Conservation (phyloP, 2,329 filamentous ascomycete genomes). For the Podosphaera fusca region DNA sequence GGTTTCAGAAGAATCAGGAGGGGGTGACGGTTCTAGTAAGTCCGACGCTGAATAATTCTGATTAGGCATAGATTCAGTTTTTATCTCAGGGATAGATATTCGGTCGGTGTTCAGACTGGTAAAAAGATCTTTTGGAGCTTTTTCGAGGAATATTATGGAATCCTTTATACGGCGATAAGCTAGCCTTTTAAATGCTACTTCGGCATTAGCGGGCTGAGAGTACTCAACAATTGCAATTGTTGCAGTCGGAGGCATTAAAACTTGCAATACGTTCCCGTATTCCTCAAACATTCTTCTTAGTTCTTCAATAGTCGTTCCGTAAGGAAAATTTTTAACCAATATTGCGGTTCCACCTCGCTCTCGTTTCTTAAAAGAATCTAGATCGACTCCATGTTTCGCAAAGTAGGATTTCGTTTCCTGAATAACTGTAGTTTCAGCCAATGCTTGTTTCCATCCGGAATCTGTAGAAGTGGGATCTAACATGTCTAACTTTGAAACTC, state of each 20-base stretch:
- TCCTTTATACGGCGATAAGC: conserved; percentile 83
- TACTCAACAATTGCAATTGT: conserved; percentile 92
- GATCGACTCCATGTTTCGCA: conserved; percentile 62
- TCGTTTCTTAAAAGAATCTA: conserved; percentile 72
- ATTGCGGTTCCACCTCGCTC: conserved; percentile 72
- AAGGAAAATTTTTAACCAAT: conserved; percentile 85
- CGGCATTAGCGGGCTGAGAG: conserved; percentile 52
- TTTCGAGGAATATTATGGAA: conserved; percentile 79
- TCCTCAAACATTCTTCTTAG: conserved; percentile 27
- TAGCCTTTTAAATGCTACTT: conserved; percentile 60
- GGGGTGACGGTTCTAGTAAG: conserved; percentile 35
- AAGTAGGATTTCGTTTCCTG: conserved; percentile 94
- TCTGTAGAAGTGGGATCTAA: conserved; percentile 90
- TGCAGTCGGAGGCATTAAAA: conserved; percentile 79
- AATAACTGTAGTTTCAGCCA: conserved; percentile 88
- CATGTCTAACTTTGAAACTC: conserved; percentile 74
- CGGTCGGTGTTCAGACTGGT: conserved; percentile 6
- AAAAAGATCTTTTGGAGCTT: conserved; percentile 71
- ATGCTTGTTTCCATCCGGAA: conserved; percentile 85
- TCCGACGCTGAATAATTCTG: conserved; percentile 47
- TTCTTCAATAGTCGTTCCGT: conserved; percentile 32
- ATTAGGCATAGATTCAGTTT: conserved; percentile 13
- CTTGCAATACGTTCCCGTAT: conserved; percentile 55
- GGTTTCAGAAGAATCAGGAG: conserved; percentile 33
- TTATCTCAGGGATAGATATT: conserved; percentile 5